A percentile compares a stretch with the other conserved stretches of the same genome.
Conservation (phyloP, 2,329 filamentous ascomycete species). For the Domatiomyces globalis region DNA sequence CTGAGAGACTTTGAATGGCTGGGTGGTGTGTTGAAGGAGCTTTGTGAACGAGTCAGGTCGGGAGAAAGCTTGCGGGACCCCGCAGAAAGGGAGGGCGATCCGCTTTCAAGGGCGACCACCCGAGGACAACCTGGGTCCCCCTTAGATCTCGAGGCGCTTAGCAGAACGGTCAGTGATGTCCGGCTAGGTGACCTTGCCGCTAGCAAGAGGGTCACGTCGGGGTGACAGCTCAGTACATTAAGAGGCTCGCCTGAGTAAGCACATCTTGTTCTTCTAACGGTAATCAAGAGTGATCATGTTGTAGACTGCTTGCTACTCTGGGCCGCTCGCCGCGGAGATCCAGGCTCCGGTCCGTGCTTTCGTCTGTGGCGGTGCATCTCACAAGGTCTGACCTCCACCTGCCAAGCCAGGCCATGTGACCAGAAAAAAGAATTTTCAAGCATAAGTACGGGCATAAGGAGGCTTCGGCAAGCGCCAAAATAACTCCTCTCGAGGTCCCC, state of each 20-base stretch:
- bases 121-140: not conserved
- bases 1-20: slow-evolving; percentile 62
- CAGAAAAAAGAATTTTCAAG: no score
- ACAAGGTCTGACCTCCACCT: no score
- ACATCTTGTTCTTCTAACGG: not conserved
- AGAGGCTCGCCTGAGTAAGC: slow-evolving; percentile 2
- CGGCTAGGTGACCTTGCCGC: slow-evolving; percentile 1
- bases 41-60: slow-evolving; percentile 37
- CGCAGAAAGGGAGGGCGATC: not conserved
- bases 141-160: slow-evolving; percentile 6
- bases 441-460: no score
- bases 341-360: no score
- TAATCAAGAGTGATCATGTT: no score
- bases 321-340: no score
- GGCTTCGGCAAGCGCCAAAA: not conserved
- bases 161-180: slow-evolving; percentile 1
- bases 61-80: slow-evolving; percentile 14
- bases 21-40: slow-evolving; percentile 42
- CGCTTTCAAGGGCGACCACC: not conserved
- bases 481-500: not conserved
- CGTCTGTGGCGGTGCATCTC: no score
- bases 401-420: no score
- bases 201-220: slow-evolving; percentile 6
- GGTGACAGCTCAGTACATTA: slow-evolving; percentile 7
- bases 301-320: no score